A percentile compares a stretch with the other conserved stretches of the same genome.
phyloP scores from a whole-genome alignment of 345 rosid species.

The Cardamine occulta region DNA sequence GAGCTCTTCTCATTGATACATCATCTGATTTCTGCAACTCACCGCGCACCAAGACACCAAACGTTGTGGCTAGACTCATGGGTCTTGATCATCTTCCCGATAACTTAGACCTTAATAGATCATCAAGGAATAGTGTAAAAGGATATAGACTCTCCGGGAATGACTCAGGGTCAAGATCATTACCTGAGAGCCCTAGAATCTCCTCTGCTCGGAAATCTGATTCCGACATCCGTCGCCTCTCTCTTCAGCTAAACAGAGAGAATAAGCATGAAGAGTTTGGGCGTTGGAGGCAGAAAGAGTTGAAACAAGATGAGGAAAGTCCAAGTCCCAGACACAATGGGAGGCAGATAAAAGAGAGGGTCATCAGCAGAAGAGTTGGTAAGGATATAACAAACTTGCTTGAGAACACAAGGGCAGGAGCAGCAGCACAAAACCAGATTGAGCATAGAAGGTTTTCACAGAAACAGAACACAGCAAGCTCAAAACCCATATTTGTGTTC shows the following conservation, averaged over 20 bases:
- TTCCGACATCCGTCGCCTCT: constrained; percentile 57
- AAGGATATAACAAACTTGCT: constrained; percentile 69
- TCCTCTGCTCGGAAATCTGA: constrained; percentile 75
- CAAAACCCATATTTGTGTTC: not conserved
- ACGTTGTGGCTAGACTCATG: constrained; percentile 82
- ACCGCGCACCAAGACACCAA: constrained; percentile 75
- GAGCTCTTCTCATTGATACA: constrained; percentile 8
- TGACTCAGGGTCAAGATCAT: constrained; percentile 50
- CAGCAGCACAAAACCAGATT: not conserved
- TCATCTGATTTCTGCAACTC: constrained; percentile 42
- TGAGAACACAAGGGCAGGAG: constrained; percentile 24
- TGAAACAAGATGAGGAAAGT: constrained; percentile 54
- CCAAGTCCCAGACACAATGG: constrained; percentile 54
- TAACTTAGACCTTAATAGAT: constrained; percentile 38
- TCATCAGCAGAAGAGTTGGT: constrained; percentile 53
- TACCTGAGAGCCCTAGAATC: constrained; percentile 73
- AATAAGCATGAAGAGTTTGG: constrained; percentile 42
- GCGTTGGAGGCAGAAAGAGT: constrained; percentile 44
- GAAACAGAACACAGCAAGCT: constrained; percentile 17
- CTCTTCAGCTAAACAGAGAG: constrained; percentile 75
- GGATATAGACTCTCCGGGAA: constrained; percentile 6
- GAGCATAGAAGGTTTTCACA: not conserved
- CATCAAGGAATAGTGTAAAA: constrained; percentile 42
- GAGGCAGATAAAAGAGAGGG: constrained; percentile 61
- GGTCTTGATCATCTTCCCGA: constrained; percentile 89